phyloP scores from a whole-genome alignment of 768 basidiomycete genomes.

The Boletus rufocinnamomeus region DNA sequence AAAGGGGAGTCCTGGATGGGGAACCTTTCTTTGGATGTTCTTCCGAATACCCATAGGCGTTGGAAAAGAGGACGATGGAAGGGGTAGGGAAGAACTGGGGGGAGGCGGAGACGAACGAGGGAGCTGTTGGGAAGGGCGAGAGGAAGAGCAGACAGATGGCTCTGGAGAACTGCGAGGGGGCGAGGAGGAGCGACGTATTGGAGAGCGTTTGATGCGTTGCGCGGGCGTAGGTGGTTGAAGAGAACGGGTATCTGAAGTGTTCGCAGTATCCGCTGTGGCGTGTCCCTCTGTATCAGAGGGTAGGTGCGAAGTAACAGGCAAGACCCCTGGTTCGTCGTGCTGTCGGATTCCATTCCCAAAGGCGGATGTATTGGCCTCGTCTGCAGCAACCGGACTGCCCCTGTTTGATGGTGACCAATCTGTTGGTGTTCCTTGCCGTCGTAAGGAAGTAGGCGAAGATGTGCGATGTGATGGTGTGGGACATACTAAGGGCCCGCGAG shows the following conservation, averaged over 20 bases:
- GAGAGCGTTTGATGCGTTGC: constrained; percentile 21
- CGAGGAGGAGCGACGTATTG: constrained; percentile 6
- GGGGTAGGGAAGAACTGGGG: constrained; percentile 15
- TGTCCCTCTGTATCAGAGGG: constrained; percentile 20
- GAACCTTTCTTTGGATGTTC: constrained; percentile 46
- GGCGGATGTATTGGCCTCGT: background rate
- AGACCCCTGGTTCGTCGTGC: constrained; percentile 2
- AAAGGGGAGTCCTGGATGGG: constrained; percentile 40
- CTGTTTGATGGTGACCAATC: constrained; percentile 32
- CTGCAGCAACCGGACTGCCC: constrained; percentile 18
- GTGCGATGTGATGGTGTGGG: constrained; percentile 8
- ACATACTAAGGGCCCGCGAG: background rate
- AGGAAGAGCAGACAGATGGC: background rate
- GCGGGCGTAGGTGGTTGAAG: constrained; percentile 33
- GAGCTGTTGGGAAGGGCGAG: constrained; percentile 4
- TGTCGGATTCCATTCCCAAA: background rate
- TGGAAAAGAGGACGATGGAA: constrained; percentile 10
- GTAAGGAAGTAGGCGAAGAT: constrained; percentile 10
- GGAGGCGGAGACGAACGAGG: constrained; percentile 16
- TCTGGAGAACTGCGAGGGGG: constrained; percentile 15
- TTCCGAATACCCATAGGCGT: constrained; percentile 19
- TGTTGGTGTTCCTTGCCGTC: constrained; percentile 31
- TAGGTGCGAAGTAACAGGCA: background rate
- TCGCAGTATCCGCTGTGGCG: background rate
- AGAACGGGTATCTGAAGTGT: constrained; percentile 15